phyloP scores from a whole-genome alignment of 257 asterid genomes.

The Fraxinus quadrangulata region DNA sequence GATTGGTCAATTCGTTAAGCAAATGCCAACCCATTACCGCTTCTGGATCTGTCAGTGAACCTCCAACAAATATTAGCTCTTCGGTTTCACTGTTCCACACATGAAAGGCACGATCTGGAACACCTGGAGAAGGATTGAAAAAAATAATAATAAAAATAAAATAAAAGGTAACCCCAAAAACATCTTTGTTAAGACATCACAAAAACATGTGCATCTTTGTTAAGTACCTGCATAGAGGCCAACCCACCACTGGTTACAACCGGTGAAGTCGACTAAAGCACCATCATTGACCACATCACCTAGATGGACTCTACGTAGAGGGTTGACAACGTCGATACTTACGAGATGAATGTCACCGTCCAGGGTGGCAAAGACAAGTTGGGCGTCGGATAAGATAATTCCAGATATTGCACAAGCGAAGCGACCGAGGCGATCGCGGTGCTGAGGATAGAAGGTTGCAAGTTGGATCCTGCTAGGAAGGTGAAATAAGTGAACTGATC shows the following conservation, averaged over 20 bases:
- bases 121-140: slow-evolving; percentile 42
- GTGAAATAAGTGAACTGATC: slow-evolving; percentile 64
- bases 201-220: background rate
- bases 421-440: slow-evolving; percentile 64
- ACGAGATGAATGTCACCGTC: slow-evolving; percentile 74
- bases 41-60: slow-evolving; percentile 79
- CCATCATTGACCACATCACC: slow-evolving; percentile 88
- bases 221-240: slow-evolving; percentile 80
- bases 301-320: slow-evolving; percentile 55
- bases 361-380: slow-evolving; percentile 60
- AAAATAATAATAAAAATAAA: no score
- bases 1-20: slow-evolving; percentile 58
- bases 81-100: slow-evolving; percentile 74
- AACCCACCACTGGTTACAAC: slow-evolving; percentile 87
- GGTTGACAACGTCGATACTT: slow-evolving; percentile 31
- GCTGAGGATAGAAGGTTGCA: slow-evolving; percentile 59
- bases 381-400: slow-evolving; percentile 46
- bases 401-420: slow-evolving; percentile 69
- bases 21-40: slow-evolving; percentile 89
- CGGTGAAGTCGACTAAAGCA: slow-evolving; percentile 78
- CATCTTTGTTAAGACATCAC: background rate
- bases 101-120: slow-evolving; percentile 77
- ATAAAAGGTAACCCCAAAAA: background rate
- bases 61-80: slow-evolving; percentile 78
- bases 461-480: slow-evolving; percentile 48